Percentiles rank a stretch among this genome's conserved stretches.
phyloP scores from a whole-genome alignment of 2,329 filamentous ascomycete species.

The Dactylellina leptospora region DNA sequence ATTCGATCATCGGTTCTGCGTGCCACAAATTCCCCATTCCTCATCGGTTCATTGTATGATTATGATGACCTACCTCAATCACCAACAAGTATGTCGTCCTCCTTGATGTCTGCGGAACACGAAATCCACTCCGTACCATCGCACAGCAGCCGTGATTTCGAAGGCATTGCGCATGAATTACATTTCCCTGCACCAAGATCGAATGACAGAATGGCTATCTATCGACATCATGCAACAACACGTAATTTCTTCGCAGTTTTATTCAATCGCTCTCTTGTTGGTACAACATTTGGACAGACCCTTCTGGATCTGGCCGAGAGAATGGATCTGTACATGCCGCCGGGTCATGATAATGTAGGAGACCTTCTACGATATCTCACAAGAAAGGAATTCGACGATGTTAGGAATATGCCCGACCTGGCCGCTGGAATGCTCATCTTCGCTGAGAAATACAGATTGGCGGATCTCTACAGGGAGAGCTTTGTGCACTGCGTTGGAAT shows the following conservation, averaged over 20 bases:
- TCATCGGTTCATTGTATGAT: constrained; percentile 64
- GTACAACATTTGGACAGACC: constrained; percentile 71
- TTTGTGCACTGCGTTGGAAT: constrained; percentile 75
- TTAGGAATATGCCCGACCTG: constrained; percentile 69
- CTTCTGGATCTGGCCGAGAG: constrained; percentile 70
- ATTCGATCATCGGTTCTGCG: constrained; percentile 70
- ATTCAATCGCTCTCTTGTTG: constrained; percentile 72
- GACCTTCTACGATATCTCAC: constrained; percentile 71
- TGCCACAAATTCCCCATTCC: constrained; percentile 66
- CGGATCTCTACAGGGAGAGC: constrained; percentile 73
- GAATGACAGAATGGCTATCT: constrained; percentile 64
- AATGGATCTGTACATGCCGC: constrained; percentile 68
- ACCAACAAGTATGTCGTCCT: constrained; percentile 42
- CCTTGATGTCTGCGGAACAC: constrained; percentile 42
- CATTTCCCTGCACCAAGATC: constrained; percentile 69
- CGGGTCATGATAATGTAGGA: constrained; percentile 63
- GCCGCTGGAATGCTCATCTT: constrained; percentile 72
- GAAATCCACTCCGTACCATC: constrained; percentile 28
- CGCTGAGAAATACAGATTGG: constrained; percentile 71
- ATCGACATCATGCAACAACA: constrained; percentile 71
- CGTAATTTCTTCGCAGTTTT: constrained; percentile 75
- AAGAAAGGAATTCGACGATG: constrained; percentile 70
- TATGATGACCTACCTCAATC: constrained; percentile 51
- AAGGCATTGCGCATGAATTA: constrained; percentile 70
- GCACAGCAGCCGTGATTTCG: constrained; percentile 61